phyloP scores from a whole-genome alignment of 495 filamentous ascomycete species.

The Parathielavia hyrcaniae region DNA sequence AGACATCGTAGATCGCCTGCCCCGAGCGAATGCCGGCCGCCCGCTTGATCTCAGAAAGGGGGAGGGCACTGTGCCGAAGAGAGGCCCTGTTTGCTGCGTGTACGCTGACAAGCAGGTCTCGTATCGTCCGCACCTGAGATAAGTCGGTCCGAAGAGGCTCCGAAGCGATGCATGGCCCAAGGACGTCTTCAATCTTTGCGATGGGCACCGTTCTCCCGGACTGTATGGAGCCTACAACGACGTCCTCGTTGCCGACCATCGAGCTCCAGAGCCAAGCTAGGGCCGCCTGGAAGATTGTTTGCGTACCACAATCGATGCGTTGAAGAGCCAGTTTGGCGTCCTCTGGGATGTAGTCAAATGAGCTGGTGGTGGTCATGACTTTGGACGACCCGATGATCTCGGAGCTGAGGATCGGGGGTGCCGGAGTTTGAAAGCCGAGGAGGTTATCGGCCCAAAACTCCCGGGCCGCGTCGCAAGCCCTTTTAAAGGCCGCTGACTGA shows the following conservation, averaged over 20 bases:
- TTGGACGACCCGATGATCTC: slow-evolving; percentile 9
- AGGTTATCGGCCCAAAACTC: slow-evolving; percentile 55
- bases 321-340: slow-evolving; percentile 11
- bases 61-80: slow-evolving; percentile 51
- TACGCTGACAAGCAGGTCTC: slow-evolving; percentile 53
- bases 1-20: slow-evolving; percentile 56
- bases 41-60: slow-evolving; percentile 61
- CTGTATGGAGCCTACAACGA: slow-evolving; percentile 66
- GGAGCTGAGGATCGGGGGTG: slow-evolving; percentile 40
- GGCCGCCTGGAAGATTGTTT: slow-evolving; percentile 65
- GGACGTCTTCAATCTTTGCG: slow-evolving; percentile 57
- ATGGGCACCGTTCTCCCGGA: slow-evolving; percentile 68
- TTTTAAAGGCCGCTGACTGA: slow-evolving; percentile 19
- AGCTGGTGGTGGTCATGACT: slow-evolving; percentile 13
- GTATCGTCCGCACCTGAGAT: slow-evolving; percentile 40
- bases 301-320: slow-evolving; percentile 34
- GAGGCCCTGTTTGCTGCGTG: slow-evolving; percentile 56
- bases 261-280: slow-evolving; percentile 57
- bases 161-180: slow-evolving; percentile 66
- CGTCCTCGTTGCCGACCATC: slow-evolving; percentile 58
- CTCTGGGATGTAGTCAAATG: slow-evolving; percentile 24
- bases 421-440: slow-evolving; percentile 34
- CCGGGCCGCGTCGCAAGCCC: slow-evolving; percentile 27
- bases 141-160: slow-evolving; percentile 59
- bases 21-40: slow-evolving; percentile 43